Conservation (phyloP, 495 filamentous ascomycete species). For the Aspergillus conjunctus region DNA sequence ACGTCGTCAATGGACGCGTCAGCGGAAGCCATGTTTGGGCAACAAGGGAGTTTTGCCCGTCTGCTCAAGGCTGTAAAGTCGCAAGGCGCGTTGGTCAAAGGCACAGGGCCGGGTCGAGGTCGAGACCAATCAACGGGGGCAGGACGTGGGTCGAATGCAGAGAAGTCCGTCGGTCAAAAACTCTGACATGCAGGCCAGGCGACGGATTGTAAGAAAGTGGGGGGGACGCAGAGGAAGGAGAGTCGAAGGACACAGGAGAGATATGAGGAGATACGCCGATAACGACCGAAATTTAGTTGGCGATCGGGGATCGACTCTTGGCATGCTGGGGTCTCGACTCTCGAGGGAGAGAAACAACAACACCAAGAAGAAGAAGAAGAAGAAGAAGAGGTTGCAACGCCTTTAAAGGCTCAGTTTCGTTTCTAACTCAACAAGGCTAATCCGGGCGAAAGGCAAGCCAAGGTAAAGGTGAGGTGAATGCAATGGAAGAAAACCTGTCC, state of each 20-base stretch:
- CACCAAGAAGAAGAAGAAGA: too few relatives aligned
- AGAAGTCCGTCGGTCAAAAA: background rate
- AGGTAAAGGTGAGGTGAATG: background rate
- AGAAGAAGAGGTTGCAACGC: too few relatives aligned
- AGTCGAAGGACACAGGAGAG: too few relatives aligned
- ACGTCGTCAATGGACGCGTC: constrained; percentile 31
- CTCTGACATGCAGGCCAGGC: background rate
- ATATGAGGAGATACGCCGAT: too few relatives aligned
- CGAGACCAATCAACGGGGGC: background rate
- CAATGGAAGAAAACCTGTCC: background rate
- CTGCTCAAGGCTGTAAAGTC: background rate
- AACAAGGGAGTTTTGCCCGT: constrained; percentile 2
- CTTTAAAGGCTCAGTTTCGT: too few relatives aligned
- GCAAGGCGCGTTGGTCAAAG: background rate
- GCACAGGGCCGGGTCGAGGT: background rate
- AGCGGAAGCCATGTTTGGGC: constrained; percentile 23
- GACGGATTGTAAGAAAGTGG: background rate
- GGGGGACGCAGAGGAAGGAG: background rate
- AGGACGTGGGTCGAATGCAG: background rate
- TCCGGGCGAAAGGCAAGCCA: background rate
- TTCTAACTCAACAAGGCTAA: background rate
- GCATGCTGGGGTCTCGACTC: background rate
- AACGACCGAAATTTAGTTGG: too few relatives aligned
- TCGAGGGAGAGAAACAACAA: too few relatives aligned
- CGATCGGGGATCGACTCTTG: constrained; percentile 5